Conservation (phyloP, 139 green algal genomes). For the Auxenochlorella pyrenoidosa region DNA sequence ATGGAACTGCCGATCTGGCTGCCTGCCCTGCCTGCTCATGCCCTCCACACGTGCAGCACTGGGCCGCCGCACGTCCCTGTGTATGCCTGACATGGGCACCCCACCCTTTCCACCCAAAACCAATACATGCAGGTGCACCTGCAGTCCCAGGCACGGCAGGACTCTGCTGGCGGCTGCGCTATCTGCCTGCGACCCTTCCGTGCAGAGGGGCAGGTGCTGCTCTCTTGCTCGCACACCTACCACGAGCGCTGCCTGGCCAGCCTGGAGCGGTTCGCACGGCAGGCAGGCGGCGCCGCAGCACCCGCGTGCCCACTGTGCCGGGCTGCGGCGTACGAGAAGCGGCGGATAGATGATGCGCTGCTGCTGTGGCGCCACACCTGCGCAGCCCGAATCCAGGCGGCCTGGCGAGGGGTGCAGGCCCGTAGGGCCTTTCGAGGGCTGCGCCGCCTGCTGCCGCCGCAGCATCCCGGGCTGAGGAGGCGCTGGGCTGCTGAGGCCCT, state of each 20-base stretch:
- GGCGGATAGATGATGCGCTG: constrained; percentile 59
- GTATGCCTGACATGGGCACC: too few relatives aligned
- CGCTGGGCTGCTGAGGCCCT: constrained; percentile 65
- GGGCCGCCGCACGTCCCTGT: not conserved
- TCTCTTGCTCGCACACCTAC: constrained; percentile 49
- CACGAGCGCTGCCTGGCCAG: constrained; percentile 67
- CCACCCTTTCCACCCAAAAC: not conserved
- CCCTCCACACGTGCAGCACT: not conserved
- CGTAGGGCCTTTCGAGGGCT: constrained; percentile 43
- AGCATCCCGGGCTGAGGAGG: constrained; percentile 48
- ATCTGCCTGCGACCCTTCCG: constrained; percentile 74
- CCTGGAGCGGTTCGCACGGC: constrained; percentile 66
- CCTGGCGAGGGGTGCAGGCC: constrained; percentile 51
- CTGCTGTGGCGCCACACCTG: constrained; percentile 51
- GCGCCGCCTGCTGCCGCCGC: constrained; percentile 41
- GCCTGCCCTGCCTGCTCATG: not conserved
- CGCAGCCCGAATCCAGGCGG: constrained; percentile 63
- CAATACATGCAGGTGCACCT: constrained; percentile 28
- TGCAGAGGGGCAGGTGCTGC: constrained; percentile 48
- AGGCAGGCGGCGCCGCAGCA: not conserved
- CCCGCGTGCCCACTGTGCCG: constrained; percentile 75
- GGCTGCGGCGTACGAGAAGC: constrained; percentile 70
- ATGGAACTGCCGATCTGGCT: not conserved
- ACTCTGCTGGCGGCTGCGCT: constrained; percentile 55
- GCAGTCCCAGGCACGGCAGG: constrained; percentile 14